phyloP scores from a whole-genome alignment of 2,329 filamentous ascomycete genomes.

The Chrysoporthe deuterocubensis region DNA sequence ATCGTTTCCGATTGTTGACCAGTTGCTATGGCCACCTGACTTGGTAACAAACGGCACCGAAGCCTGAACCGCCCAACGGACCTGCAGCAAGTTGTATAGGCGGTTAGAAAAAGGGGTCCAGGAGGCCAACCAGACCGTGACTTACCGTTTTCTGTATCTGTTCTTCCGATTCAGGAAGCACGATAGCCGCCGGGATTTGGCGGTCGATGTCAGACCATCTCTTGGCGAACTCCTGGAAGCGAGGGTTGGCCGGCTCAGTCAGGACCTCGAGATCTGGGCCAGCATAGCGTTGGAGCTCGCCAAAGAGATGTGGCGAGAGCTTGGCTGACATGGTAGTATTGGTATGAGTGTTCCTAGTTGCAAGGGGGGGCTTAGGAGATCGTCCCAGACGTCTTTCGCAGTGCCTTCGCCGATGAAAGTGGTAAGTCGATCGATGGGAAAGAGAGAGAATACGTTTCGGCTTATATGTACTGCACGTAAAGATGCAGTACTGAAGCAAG shows the following conservation, averaged over 20 bases:
- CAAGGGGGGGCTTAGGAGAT: too few relatives aligned
- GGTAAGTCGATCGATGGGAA: too few relatives aligned
- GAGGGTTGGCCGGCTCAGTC: background rate
- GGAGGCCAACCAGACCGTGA: background rate
- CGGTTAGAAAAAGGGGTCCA: background rate
- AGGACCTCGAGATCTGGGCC: conserved; percentile 11
- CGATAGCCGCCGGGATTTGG: conserved; percentile 11
- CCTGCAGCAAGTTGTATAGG: background rate
- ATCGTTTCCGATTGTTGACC: conserved; percentile 14
- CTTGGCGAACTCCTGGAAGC: conserved; percentile 14
- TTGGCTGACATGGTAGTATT: conserved; percentile 1
- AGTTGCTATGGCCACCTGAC: conserved; percentile 22
- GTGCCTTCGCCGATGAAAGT: too few relatives aligned
- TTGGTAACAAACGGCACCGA: conserved; percentile 20
- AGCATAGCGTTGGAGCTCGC: conserved; percentile 9
- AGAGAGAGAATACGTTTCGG: too few relatives aligned
- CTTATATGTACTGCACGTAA: too few relatives aligned
- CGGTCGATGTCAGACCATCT: conserved; percentile 23
- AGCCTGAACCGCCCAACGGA: conserved; percentile 13
- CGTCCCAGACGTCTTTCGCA: too few relatives aligned
- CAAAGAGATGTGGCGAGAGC: background rate
- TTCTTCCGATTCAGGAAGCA: conserved; percentile 18
- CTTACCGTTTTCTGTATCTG: conserved; percentile 18
- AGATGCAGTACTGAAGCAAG: too few relatives aligned
- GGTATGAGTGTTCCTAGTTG: background rate